These are phyloP conservation scores for Phytopythium kandeliae DNA, from an alignment of 352 stramenopile genomes.

Conservation along the genomic window DNA sequence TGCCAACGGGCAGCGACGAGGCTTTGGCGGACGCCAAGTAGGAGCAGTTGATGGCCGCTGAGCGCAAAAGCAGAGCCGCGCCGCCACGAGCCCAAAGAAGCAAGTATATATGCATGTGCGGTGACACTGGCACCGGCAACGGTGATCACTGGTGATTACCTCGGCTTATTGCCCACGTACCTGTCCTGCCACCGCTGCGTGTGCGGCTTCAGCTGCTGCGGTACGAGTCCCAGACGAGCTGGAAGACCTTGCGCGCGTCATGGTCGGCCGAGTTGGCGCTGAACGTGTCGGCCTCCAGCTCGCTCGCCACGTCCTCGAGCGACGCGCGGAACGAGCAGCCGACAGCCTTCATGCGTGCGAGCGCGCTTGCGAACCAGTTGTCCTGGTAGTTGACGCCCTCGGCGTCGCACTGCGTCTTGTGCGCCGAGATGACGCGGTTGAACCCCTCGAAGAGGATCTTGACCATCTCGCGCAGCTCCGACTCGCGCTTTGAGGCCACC, in stretches of 20 bases:
- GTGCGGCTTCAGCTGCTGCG: constrained; percentile 25
- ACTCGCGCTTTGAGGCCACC: constrained; percentile 32
- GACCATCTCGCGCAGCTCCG: constrained; percentile 47
- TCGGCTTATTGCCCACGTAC: neutral
- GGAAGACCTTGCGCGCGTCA: constrained; percentile 72
- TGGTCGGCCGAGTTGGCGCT: constrained; percentile 39
- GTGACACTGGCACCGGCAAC: neutral
- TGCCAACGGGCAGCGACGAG: constrained; percentile 3
- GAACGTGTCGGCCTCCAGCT: constrained; percentile 55
- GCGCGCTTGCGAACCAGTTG: constrained; percentile 75
- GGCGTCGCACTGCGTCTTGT: constrained; percentile 70
- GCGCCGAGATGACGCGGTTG: constrained; percentile 62
- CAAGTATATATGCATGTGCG: constrained; percentile 3
- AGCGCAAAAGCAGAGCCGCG: too few relatives aligned
- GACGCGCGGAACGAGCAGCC: constrained; percentile 49
- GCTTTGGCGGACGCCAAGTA: neutral
- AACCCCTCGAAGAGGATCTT: constrained; percentile 63
- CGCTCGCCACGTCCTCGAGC: constrained; percentile 43
- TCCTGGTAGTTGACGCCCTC: constrained; percentile 70
- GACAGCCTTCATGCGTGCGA: constrained; percentile 69
- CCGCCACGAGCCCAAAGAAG: neutral
- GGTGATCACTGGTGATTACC: neutral
- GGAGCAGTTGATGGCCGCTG: neutral
- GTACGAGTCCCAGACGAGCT: constrained; percentile 66
- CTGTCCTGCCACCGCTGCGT: neutral